Evolutionary conservation across 176 grass and related monocot species (phyloP), one percentile per base, ranked within the genome.

Genomic region (Elymus sibiricus): DNA sequence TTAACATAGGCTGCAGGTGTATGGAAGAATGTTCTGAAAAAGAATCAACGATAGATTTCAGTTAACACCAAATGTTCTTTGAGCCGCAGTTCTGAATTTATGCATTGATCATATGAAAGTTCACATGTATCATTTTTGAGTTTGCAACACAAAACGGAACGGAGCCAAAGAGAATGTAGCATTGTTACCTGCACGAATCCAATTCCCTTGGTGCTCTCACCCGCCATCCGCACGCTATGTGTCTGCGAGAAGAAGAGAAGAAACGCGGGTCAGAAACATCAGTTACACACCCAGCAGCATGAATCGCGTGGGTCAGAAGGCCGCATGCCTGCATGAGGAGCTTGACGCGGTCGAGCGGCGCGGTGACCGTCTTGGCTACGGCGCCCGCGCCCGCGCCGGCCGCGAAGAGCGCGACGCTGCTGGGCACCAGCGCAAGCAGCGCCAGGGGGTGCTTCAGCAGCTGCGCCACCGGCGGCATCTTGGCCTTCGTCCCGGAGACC

Each of bases 291-390:
- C 40, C 38, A 47, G 6, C 40, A 55, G 63, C 10, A 24, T 21
- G 9, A 76, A 60, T 14, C 10, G 6, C 31, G 55, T 42, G 15
- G 40, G 44, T 39, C 22, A 22, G 26, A 11, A 38, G 73, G 7
- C 38, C 17, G 22, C 11, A 11, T 61, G 53, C 94, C 94, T 98
- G 97, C 97, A 98, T 98, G 82, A 98, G 97, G 34, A 98, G 85
- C 87, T 98, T 98, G 83, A 92, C 90, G 68, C 97, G 97, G 82
- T 98, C 97, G 62, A 98, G 89, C 13, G 94, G 97, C n/a, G 97
- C 93, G 15, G 96, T 98, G 40, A 95, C 38, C 10, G 93, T 92
- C 90, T 95, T 98, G 63, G 96, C 96, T 15, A 83, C 82, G 27
- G 93, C 92, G 26, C 96, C 96, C 7, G 96, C 88, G 5, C 91